These are phyloP conservation scores for Haplosporangium gracile DNA, from an alignment of 192 early-diverging fungal genomes.

Conservation along the genomic window DNA sequence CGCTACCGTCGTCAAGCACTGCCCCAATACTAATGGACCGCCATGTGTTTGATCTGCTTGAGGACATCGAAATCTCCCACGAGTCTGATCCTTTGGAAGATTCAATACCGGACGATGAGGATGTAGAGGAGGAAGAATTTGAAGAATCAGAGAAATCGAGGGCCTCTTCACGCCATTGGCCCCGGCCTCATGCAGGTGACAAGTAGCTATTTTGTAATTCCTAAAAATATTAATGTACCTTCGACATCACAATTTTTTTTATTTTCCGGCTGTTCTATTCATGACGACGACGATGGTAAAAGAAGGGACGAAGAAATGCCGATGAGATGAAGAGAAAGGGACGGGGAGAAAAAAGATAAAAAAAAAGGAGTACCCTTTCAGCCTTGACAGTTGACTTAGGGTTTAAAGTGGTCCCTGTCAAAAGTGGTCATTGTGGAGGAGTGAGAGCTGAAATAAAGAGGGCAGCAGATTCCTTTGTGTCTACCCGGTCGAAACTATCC, in stretches of 20 bases:
- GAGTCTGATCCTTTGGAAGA: background rate
- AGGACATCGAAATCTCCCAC: background rate
- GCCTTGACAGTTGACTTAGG: background rate
- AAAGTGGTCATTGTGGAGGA: background rate
- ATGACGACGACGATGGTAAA: background rate
- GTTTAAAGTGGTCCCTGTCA: background rate
- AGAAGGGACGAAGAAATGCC: background rate
- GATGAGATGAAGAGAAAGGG: background rate
- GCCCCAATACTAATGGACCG: background rate
- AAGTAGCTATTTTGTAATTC: background rate
- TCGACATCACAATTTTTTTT: background rate
- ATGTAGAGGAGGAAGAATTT: background rate
- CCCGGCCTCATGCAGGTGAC: background rate
- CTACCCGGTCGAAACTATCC: too few species aligned
- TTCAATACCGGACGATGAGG: background rate
- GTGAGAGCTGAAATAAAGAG: background rate
- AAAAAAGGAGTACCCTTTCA: background rate
- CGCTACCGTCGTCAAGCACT: background rate
- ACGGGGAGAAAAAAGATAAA: background rate
- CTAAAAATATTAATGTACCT: background rate
- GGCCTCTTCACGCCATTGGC: background rate
- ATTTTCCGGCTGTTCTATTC: background rate
- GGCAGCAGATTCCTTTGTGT: background rate
- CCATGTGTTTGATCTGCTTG: constrained; percentile 17
- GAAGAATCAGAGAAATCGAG: background rate